A percentile compares a stretch with the other conserved stretches of the same genome.
Conservation (phyloP, 208 protist genomes). For the Tritrichomonas foetus region DNA sequence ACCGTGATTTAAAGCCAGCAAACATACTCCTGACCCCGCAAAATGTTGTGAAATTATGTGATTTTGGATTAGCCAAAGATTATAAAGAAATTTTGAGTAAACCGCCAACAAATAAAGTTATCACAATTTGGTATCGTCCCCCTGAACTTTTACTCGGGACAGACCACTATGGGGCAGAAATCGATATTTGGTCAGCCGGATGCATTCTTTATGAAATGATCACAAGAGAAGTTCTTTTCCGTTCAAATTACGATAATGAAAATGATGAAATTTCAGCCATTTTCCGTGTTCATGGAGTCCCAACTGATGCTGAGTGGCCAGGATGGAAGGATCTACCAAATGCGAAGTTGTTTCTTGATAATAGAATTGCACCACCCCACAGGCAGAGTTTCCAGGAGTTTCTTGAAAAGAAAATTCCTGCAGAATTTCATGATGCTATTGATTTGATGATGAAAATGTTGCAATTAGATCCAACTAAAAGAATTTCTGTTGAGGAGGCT, state of each 20-base stretch:
- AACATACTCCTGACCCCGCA: neutral
- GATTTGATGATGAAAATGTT: neutral
- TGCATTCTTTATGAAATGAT: constrained; percentile 42
- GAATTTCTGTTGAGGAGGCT: neutral
- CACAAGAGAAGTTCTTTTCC: constrained; percentile 3
- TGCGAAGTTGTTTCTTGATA: neutral
- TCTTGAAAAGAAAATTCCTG: too few species aligned
- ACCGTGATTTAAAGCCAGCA: constrained; percentile 40
- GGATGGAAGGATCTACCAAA: constrained; percentile 13
- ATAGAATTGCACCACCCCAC: neutral
- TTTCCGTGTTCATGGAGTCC: neutral
- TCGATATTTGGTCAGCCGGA: constrained; percentile 33
- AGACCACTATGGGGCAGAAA: neutral
- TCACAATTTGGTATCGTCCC: constrained; percentile 40
- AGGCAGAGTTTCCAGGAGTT: too few species aligned
- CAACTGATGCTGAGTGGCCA: neutral
- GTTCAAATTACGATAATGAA: neutral
- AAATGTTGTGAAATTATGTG: constrained; percentile 12
- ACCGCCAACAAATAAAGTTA: neutral
- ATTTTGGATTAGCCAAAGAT: constrained; percentile 20
- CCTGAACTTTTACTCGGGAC: constrained; percentile 17
- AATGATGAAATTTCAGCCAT: neutral
- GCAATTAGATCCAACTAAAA: neutral
- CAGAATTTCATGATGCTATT: too few species aligned
- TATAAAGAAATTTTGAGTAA: neutral